Evolutionary conservation across 129 eudicot species (phyloP).

Genomic region (Chrysanthemum makinoi): DNA sequence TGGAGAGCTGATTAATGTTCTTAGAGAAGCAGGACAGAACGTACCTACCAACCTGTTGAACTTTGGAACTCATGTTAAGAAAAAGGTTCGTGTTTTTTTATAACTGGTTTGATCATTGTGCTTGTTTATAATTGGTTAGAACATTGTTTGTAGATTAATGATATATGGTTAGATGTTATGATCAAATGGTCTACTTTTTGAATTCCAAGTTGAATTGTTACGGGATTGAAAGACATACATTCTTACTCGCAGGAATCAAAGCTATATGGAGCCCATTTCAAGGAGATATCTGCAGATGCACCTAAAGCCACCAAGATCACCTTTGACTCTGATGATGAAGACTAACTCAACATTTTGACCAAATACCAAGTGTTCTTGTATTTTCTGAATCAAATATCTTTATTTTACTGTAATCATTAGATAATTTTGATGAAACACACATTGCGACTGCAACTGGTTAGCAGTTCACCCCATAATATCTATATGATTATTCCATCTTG

Average conservation of each 20-base stretch:
- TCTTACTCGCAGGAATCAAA: slow-evolving; percentile 70
- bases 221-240: not conserved
- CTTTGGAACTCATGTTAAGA: slow-evolving; percentile 98
- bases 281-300: slow-evolving; percentile 92
- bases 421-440: slow-evolving; percentile 15
- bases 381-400: not conserved
- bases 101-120: too few relatives aligned
- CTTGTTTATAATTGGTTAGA: too few relatives aligned
- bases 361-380: not conserved
- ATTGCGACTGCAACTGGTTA: not conserved
- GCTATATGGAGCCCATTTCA: slow-evolving; percentile 93
- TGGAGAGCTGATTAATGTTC: slow-evolving; percentile 96
- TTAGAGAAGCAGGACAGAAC: slow-evolving; percentile 91
- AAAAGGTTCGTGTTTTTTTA: slow-evolving; percentile 56
- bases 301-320: slow-evolving; percentile 89
- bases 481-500: slow-evolving; percentile 12
- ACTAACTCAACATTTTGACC: slow-evolving; percentile 32
- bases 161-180: too few relatives aligned
- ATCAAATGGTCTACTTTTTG: not conserved
- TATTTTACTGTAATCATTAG: slow-evolving; percentile 9
- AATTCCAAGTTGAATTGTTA: not conserved
- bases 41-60: slow-evolving; percentile 79
- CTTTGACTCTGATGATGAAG: slow-evolving; percentile 73
- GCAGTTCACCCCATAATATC: not conserved
- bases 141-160: not conserved